phyloP scores from a whole-genome alignment of 768 basidiomycete species.

The Phaeolepiota aurea region DNA sequence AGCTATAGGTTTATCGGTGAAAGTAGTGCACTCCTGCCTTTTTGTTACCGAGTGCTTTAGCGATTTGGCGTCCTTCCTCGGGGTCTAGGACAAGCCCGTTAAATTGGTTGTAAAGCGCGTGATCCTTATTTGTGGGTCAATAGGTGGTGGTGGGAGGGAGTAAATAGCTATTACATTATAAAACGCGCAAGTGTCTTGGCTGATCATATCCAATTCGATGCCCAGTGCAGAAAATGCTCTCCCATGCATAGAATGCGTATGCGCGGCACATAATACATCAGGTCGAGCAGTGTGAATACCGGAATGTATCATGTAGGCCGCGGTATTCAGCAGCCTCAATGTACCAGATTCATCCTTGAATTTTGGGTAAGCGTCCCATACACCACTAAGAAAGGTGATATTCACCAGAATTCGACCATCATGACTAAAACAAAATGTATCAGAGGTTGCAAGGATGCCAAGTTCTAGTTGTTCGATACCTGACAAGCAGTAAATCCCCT shows the following conservation, averaged over 20 bases:
- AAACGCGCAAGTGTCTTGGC: conserved; percentile 36
- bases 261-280: conserved; percentile 37
- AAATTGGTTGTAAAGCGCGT: conserved; percentile 34
- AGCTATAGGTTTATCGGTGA: not conserved
- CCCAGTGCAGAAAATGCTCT: conserved; percentile 42
- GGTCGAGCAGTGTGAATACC: conserved; percentile 38
- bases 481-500: conserved; percentile 34
- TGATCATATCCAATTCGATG: conserved; percentile 29
- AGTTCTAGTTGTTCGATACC: conserved; percentile 16
- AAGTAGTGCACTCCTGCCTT: conserved; percentile 13
- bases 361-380: no score
- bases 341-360: conserved; percentile 21
- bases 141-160: no score
- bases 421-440: conserved; percentile 12
- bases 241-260: conserved; percentile 39
- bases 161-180: conserved; percentile 27
- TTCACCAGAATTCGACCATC: conserved; percentile 17
- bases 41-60: conserved; percentile 28
- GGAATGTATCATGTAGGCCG: conserved; percentile 30
- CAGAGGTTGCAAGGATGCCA: not conserved
- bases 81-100: conserved; percentile 39
- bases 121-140: conserved; percentile 15
- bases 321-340: conserved; percentile 20
- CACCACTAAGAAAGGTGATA: conserved; percentile 1
- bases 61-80: conserved; percentile 38